Evolutionary conservation across 192 early-diverging fungal species (phyloP), one percentile per base, ranked within the genome.

Genomic region (Dispira simplex): DNA sequence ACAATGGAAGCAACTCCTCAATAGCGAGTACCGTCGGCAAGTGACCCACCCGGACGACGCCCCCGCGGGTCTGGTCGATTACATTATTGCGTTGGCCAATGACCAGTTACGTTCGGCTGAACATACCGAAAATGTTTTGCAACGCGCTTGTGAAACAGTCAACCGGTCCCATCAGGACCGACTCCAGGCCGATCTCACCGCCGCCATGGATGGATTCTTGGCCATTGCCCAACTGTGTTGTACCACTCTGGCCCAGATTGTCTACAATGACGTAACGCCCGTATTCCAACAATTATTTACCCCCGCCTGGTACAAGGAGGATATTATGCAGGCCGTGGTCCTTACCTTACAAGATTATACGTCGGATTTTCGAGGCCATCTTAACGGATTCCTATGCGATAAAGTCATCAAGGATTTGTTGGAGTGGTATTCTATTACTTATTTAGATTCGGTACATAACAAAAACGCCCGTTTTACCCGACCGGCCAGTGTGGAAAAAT

Each of bases 271-370:
- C 72, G 69, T 91, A 27, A 76, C 78, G 21, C 84, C 87, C 1
- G 87, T 90, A 0, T 79, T 95, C 25, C 65, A 67, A 26, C 78
- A 84, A 64, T 65, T 99, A 12, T 90, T 90, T 68, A 86, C 87
- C 18, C 57, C 77, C 2, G 79, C 83, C n/a, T 99, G 94, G 91
- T 95, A 99, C 78, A 85, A 93, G 51, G 83, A 90, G 39, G 85
- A 90, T 52, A 68, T 92, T 56, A 84, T 99, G 83, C 78, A 82
- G 52, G 75, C 88, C 2, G 84, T 99, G 25, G 83, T 97, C 20
- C 92, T 85, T 63, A 98, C 95, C 20, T 73, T 98, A n/a, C 88
- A 90, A 67, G 97, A 99, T 72, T 98, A 99, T 75, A 85, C 81
- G 65, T 75, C 81, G 39, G 94, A 99, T 67, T 95, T 92, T 66